A percentile compares a stretch with the other conserved stretches of the same genome.
phyloP scores from a whole-genome alignment of 2,329 filamentous ascomycete genomes.

The Stagonosporopsis cucurbitacearum region DNA sequence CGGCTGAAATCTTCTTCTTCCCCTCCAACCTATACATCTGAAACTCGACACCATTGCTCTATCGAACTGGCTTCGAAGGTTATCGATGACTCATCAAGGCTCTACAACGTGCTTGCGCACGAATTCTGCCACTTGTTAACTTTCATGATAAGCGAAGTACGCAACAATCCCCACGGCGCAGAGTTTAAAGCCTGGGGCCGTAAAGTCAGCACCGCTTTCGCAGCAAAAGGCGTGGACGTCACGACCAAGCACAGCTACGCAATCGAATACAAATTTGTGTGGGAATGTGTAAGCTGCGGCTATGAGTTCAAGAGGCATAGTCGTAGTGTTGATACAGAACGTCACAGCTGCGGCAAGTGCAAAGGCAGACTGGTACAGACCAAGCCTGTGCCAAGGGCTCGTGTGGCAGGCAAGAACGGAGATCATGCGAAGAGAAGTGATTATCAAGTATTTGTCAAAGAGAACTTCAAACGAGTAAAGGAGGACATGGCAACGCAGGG shows the following conservation, averaged over 20 bases:
- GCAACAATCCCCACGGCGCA: constrained; percentile 78
- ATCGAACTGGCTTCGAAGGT: constrained; percentile 92
- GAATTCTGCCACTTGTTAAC: constrained; percentile 95
- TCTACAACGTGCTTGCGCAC: constrained; percentile 92
- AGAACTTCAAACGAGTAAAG: constrained; percentile 65
- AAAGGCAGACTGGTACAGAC: constrained; percentile 73
- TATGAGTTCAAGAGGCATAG: constrained; percentile 82
- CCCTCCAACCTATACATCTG: constrained; percentile 32
- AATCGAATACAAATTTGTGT: constrained; percentile 92
- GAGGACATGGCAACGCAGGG: constrained; percentile 57
- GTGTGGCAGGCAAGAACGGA: constrained; percentile 4
- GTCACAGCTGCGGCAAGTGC: constrained; percentile 80
- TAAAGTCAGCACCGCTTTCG: constrained; percentile 64
- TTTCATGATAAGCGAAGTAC: constrained; percentile 82
- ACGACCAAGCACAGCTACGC: constrained; percentile 90
- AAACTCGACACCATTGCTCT: constrained; percentile 67
- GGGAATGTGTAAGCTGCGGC: constrained; percentile 75
- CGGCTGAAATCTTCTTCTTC: constrained; percentile 39
- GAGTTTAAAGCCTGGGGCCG: constrained; percentile 78
- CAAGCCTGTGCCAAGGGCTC: constrained; percentile 72
- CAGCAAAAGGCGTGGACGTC: constrained; percentile 70
- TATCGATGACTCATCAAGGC: constrained; percentile 73
- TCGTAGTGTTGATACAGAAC: constrained; percentile 76
- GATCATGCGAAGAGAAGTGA: constrained; percentile 43
- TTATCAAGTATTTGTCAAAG: constrained; percentile 69